Evolutionary conservation across 164 flowering plant genomes (phyloP), one percentile per base, ranked within the genome.

Genomic region (Annona cherimola): DNA sequence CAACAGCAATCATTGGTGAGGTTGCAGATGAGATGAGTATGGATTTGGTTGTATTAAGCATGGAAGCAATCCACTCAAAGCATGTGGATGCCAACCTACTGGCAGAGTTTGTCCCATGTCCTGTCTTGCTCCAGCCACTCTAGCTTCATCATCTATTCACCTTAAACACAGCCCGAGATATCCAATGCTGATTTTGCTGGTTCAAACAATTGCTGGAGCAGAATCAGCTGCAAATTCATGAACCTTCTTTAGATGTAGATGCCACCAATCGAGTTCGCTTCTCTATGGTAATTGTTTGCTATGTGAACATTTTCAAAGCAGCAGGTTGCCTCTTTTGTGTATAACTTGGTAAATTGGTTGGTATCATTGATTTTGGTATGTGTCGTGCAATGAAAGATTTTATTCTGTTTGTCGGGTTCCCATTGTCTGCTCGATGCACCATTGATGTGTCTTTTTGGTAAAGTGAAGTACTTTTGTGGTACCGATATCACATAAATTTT

Each of bases 41-140:
- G 82, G 98, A 94, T 82, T 76, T 94, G 61, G 98, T 92, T 1
- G 85, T 94, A 61, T 76, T 94, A 74, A 94, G 98, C 86, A 94
- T 94, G 98, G 98, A 94, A 71, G 93, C 97, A 43, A 89, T 94
- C 73, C 98, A 94, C 72, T 88, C 98, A 35, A 94, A 94, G 87
- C 93, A 90, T 69, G 91, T 94, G 35, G 98, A 94, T 80, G 98
- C 94, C n/a, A 94, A 94, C 79, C 76, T 94, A 68, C 81, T 94
- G 44, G 98, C 96, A 19, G 98, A 94, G 86, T 94, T 94, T 82
- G 84, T 92, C 73, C 98, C 98, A 4, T 94, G 98, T 76, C 98
- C 98, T 59, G 97, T 94, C 46, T 69, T 94, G 6, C 94, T 94
- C 69, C 75, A 90, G 76, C 98, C 98, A 8, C 81, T 93, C 18